phyloP scores from a whole-genome alignment of 2,329 filamentous ascomycete genomes.

The Trichophyton mentagrophytes region DNA sequence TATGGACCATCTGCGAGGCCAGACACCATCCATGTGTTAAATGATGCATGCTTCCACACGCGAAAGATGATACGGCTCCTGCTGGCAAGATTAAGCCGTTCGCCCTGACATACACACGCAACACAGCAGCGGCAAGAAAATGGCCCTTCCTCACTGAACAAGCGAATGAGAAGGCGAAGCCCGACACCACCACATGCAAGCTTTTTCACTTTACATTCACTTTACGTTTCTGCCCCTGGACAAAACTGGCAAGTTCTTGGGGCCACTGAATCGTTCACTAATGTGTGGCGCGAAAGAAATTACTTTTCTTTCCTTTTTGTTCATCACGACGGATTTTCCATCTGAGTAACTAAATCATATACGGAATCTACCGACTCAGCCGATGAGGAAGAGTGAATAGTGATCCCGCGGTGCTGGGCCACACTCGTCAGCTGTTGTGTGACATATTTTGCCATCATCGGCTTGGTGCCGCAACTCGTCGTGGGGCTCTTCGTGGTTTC shows the following conservation, averaged over 20 bases:
- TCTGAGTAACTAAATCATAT: too few relatives aligned
- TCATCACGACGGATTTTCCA: background rate
- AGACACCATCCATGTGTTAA: background rate
- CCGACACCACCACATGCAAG: background rate
- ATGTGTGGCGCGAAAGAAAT: background rate
- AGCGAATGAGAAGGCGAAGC: background rate
- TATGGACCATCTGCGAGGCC: background rate
- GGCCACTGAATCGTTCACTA: background rate
- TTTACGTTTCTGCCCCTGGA: background rate
- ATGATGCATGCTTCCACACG: background rate
- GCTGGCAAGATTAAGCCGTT: background rate
- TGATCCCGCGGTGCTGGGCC: background rate
- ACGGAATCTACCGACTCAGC: background rate
- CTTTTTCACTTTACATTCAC: background rate
- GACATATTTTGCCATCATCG: background rate
- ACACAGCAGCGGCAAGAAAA: constrained; percentile 1
- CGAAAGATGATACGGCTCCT: background rate
- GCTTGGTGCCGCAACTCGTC: background rate
- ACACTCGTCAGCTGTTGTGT: background rate
- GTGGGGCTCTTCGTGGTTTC: background rate
- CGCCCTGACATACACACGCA: background rate
- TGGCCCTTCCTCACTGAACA: background rate
- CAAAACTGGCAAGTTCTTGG: background rate
- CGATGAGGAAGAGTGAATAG: background rate
- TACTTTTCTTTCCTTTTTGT: background rate